Base-by-base conservation (phyloP, 176 grass and related monocot species). In the Aegilops bicornis region DNA sequence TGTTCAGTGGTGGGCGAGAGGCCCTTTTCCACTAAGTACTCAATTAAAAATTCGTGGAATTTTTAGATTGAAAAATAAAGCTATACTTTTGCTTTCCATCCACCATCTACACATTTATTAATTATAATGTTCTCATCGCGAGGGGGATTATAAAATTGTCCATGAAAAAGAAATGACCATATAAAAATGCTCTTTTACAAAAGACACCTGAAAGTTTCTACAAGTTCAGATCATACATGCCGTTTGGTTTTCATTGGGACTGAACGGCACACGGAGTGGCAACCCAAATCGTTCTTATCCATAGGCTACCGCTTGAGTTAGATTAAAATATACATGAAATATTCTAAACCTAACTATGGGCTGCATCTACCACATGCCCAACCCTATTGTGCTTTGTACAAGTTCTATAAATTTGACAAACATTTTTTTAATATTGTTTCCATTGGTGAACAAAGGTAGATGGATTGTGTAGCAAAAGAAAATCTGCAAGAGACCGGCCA, bases 51-150 rank as follows among this genome's bases (percentile, higher is more conserved):
- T 64, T 43, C 42, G 6, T 73, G 63, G 7, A 73, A 67, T 78
- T 83, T 84, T 70, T 74, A 36, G 20, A 23, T 84, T 80, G 65
- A 29, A 85, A 86, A 11, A 69, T 45, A 83, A 91, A 84, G 88
- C 73, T 82, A 23, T 86, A 89, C 84, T 85, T 95, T 93, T 86
- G 77, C 89, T 78, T 88, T 93, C 78, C 85, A 87, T 89, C 85
- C 87, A 82, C 77, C 80, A 73, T 77, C 79, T 91, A 62, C 70
- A 67, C 50, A n/a, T 59, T n/a, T 22, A 59, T 59, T 59, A 22
- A 59, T 22, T 47, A 16, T 91, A 89, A 71, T 79, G 83, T 40
- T 82, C 80, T 62, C 16, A 76, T 80, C 83, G 64, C n/a, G 56
- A 85, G 64, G 84, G 85, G 74, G 62, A 65, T 67, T 84, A 80